Evolutionary conservation across 2,329 filamentous ascomycete species (phyloP).

Genomic region (Cladosporium oxysporum): DNA sequence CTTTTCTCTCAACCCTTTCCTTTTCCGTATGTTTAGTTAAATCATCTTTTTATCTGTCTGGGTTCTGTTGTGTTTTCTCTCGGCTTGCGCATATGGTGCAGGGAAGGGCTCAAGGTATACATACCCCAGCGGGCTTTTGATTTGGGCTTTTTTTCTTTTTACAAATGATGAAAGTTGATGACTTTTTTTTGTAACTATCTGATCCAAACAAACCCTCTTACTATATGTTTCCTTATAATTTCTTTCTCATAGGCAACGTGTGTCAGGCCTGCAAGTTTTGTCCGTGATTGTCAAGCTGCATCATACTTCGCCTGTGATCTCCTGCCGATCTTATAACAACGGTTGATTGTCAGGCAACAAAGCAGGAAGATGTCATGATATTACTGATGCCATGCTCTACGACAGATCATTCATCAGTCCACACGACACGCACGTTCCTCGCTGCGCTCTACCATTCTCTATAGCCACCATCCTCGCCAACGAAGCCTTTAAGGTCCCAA

Average conservation of each 20-base stretch:
- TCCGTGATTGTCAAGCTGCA: not conserved
- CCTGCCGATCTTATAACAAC: not conserved
- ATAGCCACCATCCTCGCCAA: constrained; percentile 65
- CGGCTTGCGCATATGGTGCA: constrained; percentile 1
- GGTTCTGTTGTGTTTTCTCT: not conserved
- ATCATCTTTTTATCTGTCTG: not conserved
- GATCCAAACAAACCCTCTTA: not conserved
- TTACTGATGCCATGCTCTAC: not conserved
- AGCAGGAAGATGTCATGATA: too few species aligned
- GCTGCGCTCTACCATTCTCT: constrained; percentile 61
- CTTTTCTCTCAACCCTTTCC: not conserved
- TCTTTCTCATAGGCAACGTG: not conserved
- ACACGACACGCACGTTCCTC: not conserved
- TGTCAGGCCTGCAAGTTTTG: not conserved
- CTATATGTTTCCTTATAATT: not conserved
- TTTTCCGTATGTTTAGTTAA: constrained; percentile 7
- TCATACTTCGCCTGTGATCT: not conserved
- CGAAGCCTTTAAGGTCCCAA: constrained; percentile 67
- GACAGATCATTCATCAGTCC: not conserved
- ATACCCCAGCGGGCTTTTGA: constrained; percentile 11
- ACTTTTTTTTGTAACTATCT: constrained; percentile 13
- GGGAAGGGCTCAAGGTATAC: constrained; percentile 9
- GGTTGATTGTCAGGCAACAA: not conserved
- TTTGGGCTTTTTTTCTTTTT: not conserved
- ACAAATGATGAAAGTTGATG: constrained; percentile 20